Conservation (phyloP, 2,329 filamentous ascomycete species). For the Penicillium sp. region DNA sequence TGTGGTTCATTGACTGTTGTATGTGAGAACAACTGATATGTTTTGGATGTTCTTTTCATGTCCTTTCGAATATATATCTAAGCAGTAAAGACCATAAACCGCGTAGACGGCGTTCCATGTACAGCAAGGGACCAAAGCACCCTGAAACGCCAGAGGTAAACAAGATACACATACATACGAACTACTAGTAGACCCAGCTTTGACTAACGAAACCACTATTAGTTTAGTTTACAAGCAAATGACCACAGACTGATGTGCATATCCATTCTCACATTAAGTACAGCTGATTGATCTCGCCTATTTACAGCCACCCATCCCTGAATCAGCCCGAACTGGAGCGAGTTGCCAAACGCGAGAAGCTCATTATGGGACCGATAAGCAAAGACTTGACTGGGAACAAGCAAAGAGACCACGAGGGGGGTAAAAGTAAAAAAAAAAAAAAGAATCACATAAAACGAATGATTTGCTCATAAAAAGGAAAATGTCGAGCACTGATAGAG, state of each 20-base stretch:
- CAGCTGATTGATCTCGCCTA: slow-evolving; percentile 23
- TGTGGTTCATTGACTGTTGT: background rate
- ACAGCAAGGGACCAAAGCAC: background rate
- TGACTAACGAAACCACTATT: background rate
- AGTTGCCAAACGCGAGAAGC: slow-evolving; percentile 2
- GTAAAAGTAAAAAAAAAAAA: slow-evolving; percentile 12
- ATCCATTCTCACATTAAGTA: slow-evolving; percentile 35
- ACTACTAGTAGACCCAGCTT: background rate
- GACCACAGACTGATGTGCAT: slow-evolving; percentile 13
- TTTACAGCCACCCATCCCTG: slow-evolving; percentile 19
- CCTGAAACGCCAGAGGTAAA: background rate
- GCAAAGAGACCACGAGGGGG: slow-evolving; percentile 9
- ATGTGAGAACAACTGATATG: no score
- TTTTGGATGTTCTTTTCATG: no score
- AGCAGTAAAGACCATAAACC: no score
- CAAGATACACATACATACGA: background rate
- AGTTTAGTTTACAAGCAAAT: background rate
- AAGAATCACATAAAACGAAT: slow-evolving; percentile 16
- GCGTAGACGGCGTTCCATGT: no score
- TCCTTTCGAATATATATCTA: no score
- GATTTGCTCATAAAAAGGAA: slow-evolving; percentile 14
- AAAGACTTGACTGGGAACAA: slow-evolving; percentile 6
- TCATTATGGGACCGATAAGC: background rate
- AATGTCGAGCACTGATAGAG: slow-evolving; percentile 14
- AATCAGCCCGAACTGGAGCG: background rate